Base-by-base conservation (phyloP, 768 basidiomycete species). In the Psilocybe tampanensis region DNA sequence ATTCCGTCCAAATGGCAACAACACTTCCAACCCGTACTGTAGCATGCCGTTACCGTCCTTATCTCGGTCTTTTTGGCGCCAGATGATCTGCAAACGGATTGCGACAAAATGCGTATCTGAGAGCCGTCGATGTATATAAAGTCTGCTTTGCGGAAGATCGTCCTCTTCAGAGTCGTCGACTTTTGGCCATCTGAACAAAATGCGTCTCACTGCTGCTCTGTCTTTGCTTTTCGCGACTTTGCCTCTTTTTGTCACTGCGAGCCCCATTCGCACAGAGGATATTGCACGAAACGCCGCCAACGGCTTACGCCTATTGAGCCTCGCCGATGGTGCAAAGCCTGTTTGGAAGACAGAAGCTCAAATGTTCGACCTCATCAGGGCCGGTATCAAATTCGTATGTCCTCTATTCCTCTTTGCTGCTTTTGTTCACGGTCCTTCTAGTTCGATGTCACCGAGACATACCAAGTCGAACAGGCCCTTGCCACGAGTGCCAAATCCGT, bases 371-470 rank as follows among this genome's bases (percentile, higher is more conserved):
- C 67, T 76, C 44, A 62, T 72, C 61, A 67, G 71, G 19, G 65
- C 68, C 50, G 68, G 70, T 8, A 62, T 64, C 32, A 68, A 74
- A 29, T 78, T 78, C 60, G 76, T 76, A 61, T 43, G 36, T 39
- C 36, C 43, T 11, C 21, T 50, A 34, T 19, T 23, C 29, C 33
- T 33, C 39, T 36, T 11, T 13, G 23, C 42, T 19, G 12, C 8
- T 32, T 8, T 42, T 23, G 9, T 12, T 21, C 11, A 54, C 11
- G 29, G 43, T 39, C 26, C 49, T 24, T 3, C 17, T 47, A 77
- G 77, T 77, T 78, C 55, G 77, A 76, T 62, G 71, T 77, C 18
- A 77, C 77, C 3, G 72, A 77, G 44, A 70, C 71, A 17, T 76
- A 74, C 34, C 73, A 74, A 58, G 29, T 64, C 26, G 70, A 77